phyloP scores from a whole-genome alignment of 1,139 yeast genomes.

The Kodamaea sp. region DNA sequence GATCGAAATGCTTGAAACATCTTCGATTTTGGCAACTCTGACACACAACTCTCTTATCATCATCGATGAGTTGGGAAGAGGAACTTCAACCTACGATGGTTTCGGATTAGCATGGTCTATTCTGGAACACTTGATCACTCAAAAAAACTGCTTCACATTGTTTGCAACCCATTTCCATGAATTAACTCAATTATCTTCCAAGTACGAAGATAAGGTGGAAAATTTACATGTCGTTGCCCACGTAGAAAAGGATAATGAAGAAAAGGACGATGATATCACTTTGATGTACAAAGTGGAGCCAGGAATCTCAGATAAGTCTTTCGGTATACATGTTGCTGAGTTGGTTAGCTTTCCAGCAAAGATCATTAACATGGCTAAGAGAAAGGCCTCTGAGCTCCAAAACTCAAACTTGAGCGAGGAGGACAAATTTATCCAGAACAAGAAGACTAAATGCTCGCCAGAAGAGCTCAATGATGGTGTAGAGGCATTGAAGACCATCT shows the following conservation, averaged over 20 bases:
- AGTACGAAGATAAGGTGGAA: constrained; percentile 56
- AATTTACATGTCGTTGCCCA: constrained; percentile 96
- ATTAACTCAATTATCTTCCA: constrained; percentile 72
- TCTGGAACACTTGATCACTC: constrained; percentile 75
- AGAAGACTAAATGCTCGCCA: constrained; percentile 52
- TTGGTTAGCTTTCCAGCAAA: constrained; percentile 88
- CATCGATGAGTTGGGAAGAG: constrained; percentile 94
- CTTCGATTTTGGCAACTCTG: constrained; percentile 86
- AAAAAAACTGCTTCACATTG: constrained; percentile 74
- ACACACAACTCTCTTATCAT: constrained; percentile 81
- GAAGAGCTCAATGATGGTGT: constrained; percentile 61
- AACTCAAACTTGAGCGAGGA: constrained; percentile 51
- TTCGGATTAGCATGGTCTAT: constrained; percentile 98
- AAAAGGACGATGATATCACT: constrained; percentile 69
- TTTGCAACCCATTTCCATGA: constrained; percentile 99
- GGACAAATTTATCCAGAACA: constrained; percentile 41
- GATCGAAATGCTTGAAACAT: constrained; percentile 98
- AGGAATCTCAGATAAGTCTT: constrained; percentile 91
- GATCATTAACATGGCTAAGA: constrained; percentile 90
- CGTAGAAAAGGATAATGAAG: constrained; percentile 48
- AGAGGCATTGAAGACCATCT: constrained; percentile 51
- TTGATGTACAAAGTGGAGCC: constrained; percentile 87
- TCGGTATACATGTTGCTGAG: constrained; percentile 97
- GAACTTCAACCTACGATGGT: constrained; percentile 96
- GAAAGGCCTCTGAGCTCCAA: constrained; percentile 88